Base-by-base conservation (phyloP, 2,329 filamentous ascomycete species). In the Cladosporium sphaerospermum region DNA sequence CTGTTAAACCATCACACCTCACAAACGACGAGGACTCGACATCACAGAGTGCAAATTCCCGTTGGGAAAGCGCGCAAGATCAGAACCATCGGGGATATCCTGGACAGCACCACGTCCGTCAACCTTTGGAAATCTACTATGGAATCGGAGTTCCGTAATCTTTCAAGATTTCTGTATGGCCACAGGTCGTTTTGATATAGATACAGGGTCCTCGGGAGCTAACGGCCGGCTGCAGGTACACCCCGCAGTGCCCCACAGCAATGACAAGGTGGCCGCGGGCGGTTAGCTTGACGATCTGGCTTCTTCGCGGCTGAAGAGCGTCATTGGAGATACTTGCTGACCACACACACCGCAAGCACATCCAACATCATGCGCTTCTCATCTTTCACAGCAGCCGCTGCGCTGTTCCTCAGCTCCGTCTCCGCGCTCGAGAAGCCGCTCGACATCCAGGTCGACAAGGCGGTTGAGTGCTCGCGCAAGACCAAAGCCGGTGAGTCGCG, bases 391-490 rank as follows among this genome's bases (percentile, higher is more conserved):
- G 41, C 54, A 42, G 45, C 50, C 14, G 23, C 54, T 14, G 54
- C 54, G 41, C 45, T 56, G 9, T 23, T 54, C 14, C 41, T 47
- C 40, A 41, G 28, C 50, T 31, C 51, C 42, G 67, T 67, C 50
- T 64, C 70, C 9, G 61, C 62, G 37, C 57, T 69, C 28, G 70
- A 77, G 55, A 81, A 85, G 61, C 71, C 73, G 54, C 81, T 96
- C 62, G 81, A 87, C 71, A 88, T 96, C 68, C 83, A 95, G 60
- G 83, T 88, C 61, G 87, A 84, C 48, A 78, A 83, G 55, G 75
- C 81, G 23, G 86, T 88, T 59, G 82, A 89, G 61, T 96, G 91
- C 77, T 34, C 45, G 16, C 42, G 52, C 14, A 54, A 54, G 52
- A 44, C 52, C 28, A 49, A 54, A 39, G 39, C 36, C 37, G 52